Evolutionary conservation across 495 filamentous ascomycete species (phyloP), one percentile per base, ranked within the genome.

Genomic region (Darksidea phi): DNA sequence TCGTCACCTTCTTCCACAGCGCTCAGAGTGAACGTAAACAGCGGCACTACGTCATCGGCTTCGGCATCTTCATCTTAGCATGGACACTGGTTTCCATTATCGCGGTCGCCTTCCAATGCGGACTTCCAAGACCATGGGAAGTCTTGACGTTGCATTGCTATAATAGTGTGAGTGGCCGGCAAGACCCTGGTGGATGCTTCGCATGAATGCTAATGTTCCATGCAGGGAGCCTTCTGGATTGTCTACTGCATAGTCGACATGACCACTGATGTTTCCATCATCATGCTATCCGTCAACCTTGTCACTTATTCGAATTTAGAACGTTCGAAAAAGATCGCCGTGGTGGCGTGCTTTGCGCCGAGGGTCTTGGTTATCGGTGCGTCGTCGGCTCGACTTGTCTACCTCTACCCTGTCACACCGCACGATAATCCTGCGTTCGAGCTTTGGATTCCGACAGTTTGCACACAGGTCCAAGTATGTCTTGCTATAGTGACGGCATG

Each of bases 71-170:
- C 48, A 63, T 66, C 15, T 8, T 67, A 15, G 48, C 63, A 5
- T 69, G 69, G 69, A 55, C 53, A 17, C 6, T 67, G 6, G 25
- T 34, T 11, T 57, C 71, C 5, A 36, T 66, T 5, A 42, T 70
- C 26, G 54, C 61, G n/a, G 63, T 66, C 8, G 64, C 66, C 7
- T 69, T 71, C 38, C 70, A 71, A 36, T 71, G 66, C 45, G 54
- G 55, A n/a, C 53, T 69, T 17, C 68, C 69, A 20, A 36, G 49
- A 15, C 61, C 66, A 50, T 72, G 70, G 66, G 61, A 63, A 34
- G 60, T 63, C 25, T 26, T 71, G 15, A 62, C 63, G 2, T 51
- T 62, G 34, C 45, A 63, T 41, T 72, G 70, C 48, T 61, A 65
- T 48, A 64, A 71, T 51, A 52, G 47, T 20, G 70, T 67, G 57